Evolutionary conservation across 257 asterid genomes (phyloP).

Genomic region (Forsythia viridissima): DNA sequence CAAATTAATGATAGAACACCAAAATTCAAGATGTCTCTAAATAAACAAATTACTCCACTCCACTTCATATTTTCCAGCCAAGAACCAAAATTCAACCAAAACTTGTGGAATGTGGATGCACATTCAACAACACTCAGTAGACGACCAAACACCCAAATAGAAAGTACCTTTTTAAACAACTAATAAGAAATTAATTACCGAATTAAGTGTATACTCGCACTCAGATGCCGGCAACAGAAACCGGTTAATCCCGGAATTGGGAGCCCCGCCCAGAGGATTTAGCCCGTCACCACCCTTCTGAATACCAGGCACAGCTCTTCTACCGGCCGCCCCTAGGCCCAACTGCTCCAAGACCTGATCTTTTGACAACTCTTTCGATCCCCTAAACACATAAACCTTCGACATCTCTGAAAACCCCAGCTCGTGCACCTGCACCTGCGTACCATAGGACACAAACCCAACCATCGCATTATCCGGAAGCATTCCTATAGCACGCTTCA

Average conservation of each 20-base stretch:
- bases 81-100: not conserved
- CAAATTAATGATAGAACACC: slow-evolving; percentile 4
- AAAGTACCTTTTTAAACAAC: slow-evolving; percentile 9
- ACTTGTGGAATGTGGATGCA: not conserved
- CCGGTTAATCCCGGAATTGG: slow-evolving; percentile 59
- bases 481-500: slow-evolving; percentile 86
- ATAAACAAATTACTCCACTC: slow-evolving; percentile 13
- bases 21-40: slow-evolving; percentile 6
- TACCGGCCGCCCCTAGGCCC: slow-evolving; percentile 61
- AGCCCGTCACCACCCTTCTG: slow-evolving; percentile 66
- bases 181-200: slow-evolving; percentile 42
- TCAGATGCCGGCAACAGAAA: slow-evolving; percentile 89
- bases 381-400: slow-evolving; percentile 86
- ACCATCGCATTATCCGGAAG: slow-evolving; percentile 93
- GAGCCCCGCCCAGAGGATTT: slow-evolving; percentile 42
- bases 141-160: not conserved
- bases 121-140: not conserved
- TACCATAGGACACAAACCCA: slow-evolving; percentile 89
- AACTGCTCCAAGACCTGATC: slow-evolving; percentile 94
- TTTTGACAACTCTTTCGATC: slow-evolving; percentile 73
- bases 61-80: not conserved
- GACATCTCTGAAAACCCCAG: slow-evolving; percentile 87
- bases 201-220: slow-evolving; percentile 76
- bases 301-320: slow-evolving; percentile 50
- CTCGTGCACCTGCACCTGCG: slow-evolving; percentile 97